A percentile compares a stretch with the other conserved stretches of the same genome.
Evolutionary conservation across 2,329 filamentous ascomycete species (phyloP).

Genomic region (Fusarium albosuccineum): DNA sequence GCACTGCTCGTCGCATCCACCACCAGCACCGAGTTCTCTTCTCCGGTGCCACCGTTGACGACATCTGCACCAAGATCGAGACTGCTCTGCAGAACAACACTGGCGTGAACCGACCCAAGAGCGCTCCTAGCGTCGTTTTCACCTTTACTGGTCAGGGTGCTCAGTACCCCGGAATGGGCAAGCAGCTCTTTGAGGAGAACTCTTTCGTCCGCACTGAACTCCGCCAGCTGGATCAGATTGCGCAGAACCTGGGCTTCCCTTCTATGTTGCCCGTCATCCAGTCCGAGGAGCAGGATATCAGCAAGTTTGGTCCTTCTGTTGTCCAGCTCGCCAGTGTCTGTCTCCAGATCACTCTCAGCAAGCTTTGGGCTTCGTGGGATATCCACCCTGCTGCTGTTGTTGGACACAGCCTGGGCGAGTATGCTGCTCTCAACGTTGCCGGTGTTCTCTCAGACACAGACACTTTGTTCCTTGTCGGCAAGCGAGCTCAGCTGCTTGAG

Average conservation of each 20-base stretch:
- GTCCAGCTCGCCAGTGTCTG: conserved; percentile 56
- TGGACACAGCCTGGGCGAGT: conserved; percentile 59
- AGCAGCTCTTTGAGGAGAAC: conserved; percentile 51
- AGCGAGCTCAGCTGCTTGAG: conserved; percentile 68
- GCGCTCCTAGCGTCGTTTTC: conserved; percentile 47
- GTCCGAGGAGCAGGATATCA: conserved; percentile 27
- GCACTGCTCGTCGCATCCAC: conserved; percentile 42
- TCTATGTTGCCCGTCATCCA: conserved; percentile 47
- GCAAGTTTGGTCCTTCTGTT: conserved; percentile 35
- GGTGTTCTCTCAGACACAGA: conserved; percentile 73
- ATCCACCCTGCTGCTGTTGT: conserved; percentile 59
- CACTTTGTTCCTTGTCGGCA: conserved; percentile 72
- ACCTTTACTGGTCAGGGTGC: conserved; percentile 62
- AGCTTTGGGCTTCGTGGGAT: conserved; percentile 56
- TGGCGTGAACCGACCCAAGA: conserved; percentile 27
- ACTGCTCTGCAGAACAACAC: conserved; percentile 18
- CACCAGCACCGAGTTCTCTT: conserved; percentile 61
- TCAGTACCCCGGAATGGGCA: conserved; percentile 48
- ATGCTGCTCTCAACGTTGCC: conserved; percentile 66
- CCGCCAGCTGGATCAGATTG: conserved; percentile 49
- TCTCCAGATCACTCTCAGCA: conserved; percentile 58
- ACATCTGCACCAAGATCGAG: conserved; percentile 26
- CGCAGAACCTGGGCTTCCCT: conserved; percentile 51
- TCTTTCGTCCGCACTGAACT: conserved; percentile 52
- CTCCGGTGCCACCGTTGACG: not conserved